phyloP scores from a whole-genome alignment of 2,329 filamentous ascomycete species.

The Calonectria honghensis region DNA sequence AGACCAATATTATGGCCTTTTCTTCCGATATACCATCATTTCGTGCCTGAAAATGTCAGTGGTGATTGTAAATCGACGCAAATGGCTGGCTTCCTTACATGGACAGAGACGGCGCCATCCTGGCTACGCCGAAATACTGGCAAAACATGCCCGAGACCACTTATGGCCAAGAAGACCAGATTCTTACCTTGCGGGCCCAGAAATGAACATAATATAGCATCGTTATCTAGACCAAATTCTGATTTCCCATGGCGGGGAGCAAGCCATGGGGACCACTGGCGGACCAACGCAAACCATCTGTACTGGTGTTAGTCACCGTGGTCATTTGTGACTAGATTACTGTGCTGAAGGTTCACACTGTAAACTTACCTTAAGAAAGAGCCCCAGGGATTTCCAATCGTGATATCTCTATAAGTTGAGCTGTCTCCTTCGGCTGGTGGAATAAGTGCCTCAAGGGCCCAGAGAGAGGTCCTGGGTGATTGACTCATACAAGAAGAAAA shows the following conservation, averaged over 20 bases:
- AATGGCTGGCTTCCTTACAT: conserved; percentile 67
- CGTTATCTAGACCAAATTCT: conserved; percentile 82
- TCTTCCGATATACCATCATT: conserved; percentile 79
- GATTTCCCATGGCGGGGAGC: conserved; percentile 88
- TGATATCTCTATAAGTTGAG: conserved; percentile 74
- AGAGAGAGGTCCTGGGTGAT: conserved; percentile 80
- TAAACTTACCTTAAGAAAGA: conserved; percentile 69
- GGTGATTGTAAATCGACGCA: not conserved
- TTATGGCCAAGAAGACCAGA: conserved; percentile 86
- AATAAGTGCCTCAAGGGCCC: conserved; percentile 78
- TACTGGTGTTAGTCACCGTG: conserved; percentile 28
- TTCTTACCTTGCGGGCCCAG: conserved; percentile 82
- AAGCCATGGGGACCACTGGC: conserved; percentile 89
- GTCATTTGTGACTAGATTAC: not conserved
- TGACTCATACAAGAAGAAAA: conserved; percentile 77
- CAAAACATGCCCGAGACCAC: conserved; percentile 82
- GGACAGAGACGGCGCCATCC: conserved; percentile 80
- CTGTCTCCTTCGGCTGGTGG: conserved; percentile 73
- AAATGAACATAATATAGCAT: conserved; percentile 87
- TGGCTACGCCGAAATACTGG: conserved; percentile 80
- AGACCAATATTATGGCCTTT: conserved; percentile 79
- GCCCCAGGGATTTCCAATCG: conserved; percentile 79
- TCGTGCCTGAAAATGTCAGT: conserved; percentile 65
- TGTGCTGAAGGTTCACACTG: not conserved
- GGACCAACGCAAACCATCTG: conserved; percentile 88